Base-by-base conservation (phyloP, 352 stramenopile species). In the Pythium sukuiense region DNA sequence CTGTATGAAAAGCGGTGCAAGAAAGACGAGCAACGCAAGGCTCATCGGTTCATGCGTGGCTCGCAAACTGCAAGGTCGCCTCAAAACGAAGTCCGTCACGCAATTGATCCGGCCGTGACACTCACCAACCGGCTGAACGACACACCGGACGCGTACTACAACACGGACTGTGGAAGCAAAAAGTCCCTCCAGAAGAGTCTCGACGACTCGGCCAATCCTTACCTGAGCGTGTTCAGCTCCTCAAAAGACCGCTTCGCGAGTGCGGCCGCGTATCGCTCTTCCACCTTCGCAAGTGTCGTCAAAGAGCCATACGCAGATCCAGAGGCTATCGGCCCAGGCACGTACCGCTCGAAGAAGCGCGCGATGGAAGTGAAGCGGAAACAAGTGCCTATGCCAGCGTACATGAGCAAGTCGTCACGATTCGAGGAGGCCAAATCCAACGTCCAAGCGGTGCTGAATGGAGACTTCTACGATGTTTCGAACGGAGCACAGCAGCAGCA, bases 271-370 rank as follows among this genome's bases (percentile, higher is more conserved):
- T 92, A 90, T 67, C 79, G 81, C 9, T 69, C 81, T 26, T 90
- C 77, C 6, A 88, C 76, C 2, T 92, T 90, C 60, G 79, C 81
- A 32, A 89, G 80, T 46, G 76, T 92, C 27, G 83, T 87, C 14
- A 92, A 89, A 37, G 83, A 92, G 57, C 81, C 81, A 5, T 92
- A 87, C 60, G 69, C 79, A n/a, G 73, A 87, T 43, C 79, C 79
- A 6, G 69, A 86, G 48, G 73, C 81, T 0, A 82, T 90, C 16
- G 77, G 83, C 2, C 77, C 81, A 24, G 83, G 81, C 13, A 88
- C 76, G 1, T 92, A 92, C 61, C 77, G 79, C 9, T 61, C 77
- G 43, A 80, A 85, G 72, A 81, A 79, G 18, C 77, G 77, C 37
- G 71, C 76, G 48, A 84, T 90, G 46, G 71, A 85, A 32, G 67